Evolutionary conservation across 192 early-diverging fungal genomes (phyloP), one percentile per base, ranked within the genome.

Genomic region (Umbelopsis vinacea): DNA sequence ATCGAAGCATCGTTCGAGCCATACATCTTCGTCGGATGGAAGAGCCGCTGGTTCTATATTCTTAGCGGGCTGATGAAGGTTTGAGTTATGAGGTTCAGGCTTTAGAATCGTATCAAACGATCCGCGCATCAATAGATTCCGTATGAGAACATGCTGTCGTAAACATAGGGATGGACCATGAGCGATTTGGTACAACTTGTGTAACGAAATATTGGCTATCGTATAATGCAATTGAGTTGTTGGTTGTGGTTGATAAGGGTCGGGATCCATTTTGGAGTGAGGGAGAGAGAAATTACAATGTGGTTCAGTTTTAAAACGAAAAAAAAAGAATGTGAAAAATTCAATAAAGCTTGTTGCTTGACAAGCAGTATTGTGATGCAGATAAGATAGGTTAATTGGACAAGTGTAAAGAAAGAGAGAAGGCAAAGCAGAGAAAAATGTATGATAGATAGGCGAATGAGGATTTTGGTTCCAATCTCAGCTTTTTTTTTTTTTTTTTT

Each of bases 1-100:
- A 57, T 71, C 63, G 53, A 78, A 74, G 40, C 76, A 78, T 48
- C 68, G 60, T 29, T 78, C 76, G 37, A 78, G 29, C 76, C 76
- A 78, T 7, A 60, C 24, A 26, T 78, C 57, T 70, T 78, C 76
- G 3, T 74, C 46, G 9, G 69, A 54, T 33, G 22, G 45, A 33
- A 22, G 22, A 24, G 24, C 26, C 0, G 46, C 9, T 47, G n/a
- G 33, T 43, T 43, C 40, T 43, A 43, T 43, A 43, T 11, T 11
- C 11, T 43, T 7, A 43, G 40, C 40, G 6, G 40, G 40, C 40
- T 43, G 40, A 43, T 43, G 6, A 43, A 43, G 40, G 40, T 43
- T 43, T 43, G 40, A 12, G 6, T 43, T 54, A 7, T 29, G 57
- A 10, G 0, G 57, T 19, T 11, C 33, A 63, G 57, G 57, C 24